A percentile compares a stretch with the other conserved stretches of the same genome.
phyloP scores from a whole-genome alignment of 1,139 yeast genomes.

The Yamadazyma dendronema region DNA sequence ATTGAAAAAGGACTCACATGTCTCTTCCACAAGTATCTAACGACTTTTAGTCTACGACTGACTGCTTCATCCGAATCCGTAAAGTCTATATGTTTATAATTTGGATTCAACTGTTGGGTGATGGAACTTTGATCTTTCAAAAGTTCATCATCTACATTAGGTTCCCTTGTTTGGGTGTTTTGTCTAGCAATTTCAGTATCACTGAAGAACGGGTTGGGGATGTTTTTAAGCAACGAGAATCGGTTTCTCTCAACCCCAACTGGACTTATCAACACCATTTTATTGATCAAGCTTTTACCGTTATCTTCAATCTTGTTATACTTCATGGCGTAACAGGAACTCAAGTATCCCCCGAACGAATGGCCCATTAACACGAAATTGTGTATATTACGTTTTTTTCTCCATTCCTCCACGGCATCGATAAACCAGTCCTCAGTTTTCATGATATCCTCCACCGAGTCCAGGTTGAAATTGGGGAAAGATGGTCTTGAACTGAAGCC shows the following conservation, averaged over 20 bases:
- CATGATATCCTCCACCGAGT: constrained; percentile 29
- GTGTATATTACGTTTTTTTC: constrained; percentile 51
- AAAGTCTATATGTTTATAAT: constrained; percentile 9
- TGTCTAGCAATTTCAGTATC: constrained; percentile 27
- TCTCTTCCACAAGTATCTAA: constrained; percentile 36
- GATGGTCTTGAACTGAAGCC: constrained; percentile 44
- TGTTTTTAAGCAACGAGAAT: constrained; percentile 27
- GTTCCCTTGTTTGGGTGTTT: constrained; percentile 26
- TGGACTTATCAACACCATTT: constrained; percentile 44
- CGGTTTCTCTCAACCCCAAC: constrained; percentile 45
- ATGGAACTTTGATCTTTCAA: constrained; percentile 6
- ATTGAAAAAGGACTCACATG: constrained; percentile 40
- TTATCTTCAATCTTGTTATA: constrained; percentile 41
- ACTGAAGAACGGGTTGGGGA: constrained; percentile 17
- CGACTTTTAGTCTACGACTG: constrained; percentile 22
- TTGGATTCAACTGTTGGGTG: constrained; percentile 13
- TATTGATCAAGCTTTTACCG: constrained; percentile 31
- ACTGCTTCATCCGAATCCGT: constrained; percentile 12
- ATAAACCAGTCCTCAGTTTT: constrained; percentile 73
- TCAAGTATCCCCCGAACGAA: constrained; percentile 88
- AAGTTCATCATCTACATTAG: constrained; percentile 14
- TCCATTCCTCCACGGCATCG: constrained; percentile 85
- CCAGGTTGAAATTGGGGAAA: constrained; percentile 32
- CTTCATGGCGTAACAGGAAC: constrained; percentile 72
- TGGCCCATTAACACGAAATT: constrained; percentile 81